phyloP scores from a whole-genome alignment of 192 early-diverging fungal species.

The Backusella macrospora region DNA sequence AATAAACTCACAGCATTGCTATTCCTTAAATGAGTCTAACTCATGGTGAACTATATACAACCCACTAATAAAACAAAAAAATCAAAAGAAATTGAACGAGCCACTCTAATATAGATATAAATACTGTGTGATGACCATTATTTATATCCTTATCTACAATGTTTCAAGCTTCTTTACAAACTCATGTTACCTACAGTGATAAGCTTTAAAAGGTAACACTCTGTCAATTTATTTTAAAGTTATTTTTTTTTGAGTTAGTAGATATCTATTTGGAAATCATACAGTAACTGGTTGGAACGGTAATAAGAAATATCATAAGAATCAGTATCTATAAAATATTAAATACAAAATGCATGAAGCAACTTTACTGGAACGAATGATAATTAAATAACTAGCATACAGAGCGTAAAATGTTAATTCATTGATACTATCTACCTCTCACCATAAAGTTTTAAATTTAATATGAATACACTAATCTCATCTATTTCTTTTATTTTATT shows the following conservation, averaged over 20 bases:
- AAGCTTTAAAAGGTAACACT: slow-evolving; percentile 9
- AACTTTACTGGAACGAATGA: background rate
- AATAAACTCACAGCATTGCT: too few species aligned
- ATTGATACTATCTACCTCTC: background rate
- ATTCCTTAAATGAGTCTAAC: too few species aligned
- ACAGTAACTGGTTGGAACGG: background rate
- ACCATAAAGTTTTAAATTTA: background rate
- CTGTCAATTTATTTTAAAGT: background rate
- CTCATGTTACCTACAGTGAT: background rate
- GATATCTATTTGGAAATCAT: background rate
- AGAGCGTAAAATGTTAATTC: background rate
- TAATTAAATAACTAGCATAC: background rate
- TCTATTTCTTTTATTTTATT: background rate
- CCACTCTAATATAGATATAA: too few species aligned
- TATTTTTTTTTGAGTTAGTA: background rate
- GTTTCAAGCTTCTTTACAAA: background rate
- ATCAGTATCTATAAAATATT: too few species aligned
- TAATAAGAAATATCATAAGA: too few species aligned
- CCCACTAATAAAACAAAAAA: too few species aligned
- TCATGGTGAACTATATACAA: too few species aligned
- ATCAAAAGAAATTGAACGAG: too few species aligned
- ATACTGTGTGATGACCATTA: background rate
- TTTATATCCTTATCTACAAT: background rate
- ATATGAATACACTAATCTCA: background rate
- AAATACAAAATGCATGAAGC: background rate